Percentiles rank a stretch among this genome's conserved stretches.
Evolutionary conservation across 2,329 filamentous ascomycete genomes (phyloP).

Genomic region (Stagonosporopsis cucurbitacearum): DNA sequence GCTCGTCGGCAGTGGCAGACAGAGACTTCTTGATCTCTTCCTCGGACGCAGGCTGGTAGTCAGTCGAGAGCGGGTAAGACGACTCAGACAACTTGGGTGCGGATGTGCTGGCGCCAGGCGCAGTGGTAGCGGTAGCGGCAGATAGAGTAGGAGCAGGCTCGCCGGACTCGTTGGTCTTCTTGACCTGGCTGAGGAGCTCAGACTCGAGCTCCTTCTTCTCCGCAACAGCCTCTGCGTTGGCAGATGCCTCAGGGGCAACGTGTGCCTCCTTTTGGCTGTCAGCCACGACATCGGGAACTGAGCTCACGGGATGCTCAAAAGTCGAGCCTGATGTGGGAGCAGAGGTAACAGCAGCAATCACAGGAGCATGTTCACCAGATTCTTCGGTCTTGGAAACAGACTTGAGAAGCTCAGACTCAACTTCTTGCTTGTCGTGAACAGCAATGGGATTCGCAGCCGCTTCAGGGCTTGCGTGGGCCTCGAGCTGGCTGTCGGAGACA

Average conservation of each 20-base stretch:
- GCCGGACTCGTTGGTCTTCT: conserved; percentile 50
- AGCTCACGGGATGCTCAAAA: conserved; percentile 42
- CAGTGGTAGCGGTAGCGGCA: conserved; percentile 47
- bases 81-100: conserved; percentile 11
- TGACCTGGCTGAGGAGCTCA: conserved; percentile 72
- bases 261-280: conserved; percentile 73
- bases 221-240: conserved; percentile 66
- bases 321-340: conserved; percentile 17
- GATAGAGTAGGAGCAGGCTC: conserved; percentile 53
- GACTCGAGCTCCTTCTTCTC: conserved; percentile 75
- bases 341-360: conserved; percentile 25
- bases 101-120: conserved; percentile 24
- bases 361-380: conserved; percentile 46
- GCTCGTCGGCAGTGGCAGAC: conserved; percentile 21
- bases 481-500: conserved; percentile 72
- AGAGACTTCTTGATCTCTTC: conserved; percentile 11
- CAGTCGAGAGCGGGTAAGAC: conserved; percentile 9
- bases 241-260: conserved; percentile 69
- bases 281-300: conserved; percentile 66
- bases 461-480: conserved; percentile 67
- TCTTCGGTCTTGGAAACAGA: conserved; percentile 48
- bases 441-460: conserved; percentile 69
- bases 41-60: conserved; percentile 13
- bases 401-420: conserved; percentile 71
- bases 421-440: conserved; percentile 72